phyloP scores from a whole-genome alignment of 2,329 filamentous ascomycete species.

The Scolecobasidium constrictum region DNA sequence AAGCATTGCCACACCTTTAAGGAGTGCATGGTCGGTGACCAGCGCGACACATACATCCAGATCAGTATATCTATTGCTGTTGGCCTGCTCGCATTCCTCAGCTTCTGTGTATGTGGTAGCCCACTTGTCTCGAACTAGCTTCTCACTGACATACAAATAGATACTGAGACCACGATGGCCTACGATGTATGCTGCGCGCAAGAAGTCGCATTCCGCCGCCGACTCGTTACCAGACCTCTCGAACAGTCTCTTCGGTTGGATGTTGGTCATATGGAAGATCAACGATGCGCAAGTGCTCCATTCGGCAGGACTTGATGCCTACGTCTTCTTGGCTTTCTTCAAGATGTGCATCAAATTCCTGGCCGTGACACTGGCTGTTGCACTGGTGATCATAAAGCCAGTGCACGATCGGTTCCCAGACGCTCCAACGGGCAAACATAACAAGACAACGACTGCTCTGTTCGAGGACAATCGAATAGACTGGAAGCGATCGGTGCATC shows the following conservation, averaged over 20 bases:
- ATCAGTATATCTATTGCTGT: conserved; percentile 61
- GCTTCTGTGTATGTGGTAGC: conserved; percentile 55
- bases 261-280: conserved; percentile 71
- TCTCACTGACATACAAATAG: no score
- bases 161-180: conserved; percentile 85
- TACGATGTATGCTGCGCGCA: conserved; percentile 78
- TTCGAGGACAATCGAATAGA: background rate
- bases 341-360: conserved; percentile 88
- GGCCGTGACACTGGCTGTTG: conserved; percentile 67
- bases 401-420: conserved; percentile 61
- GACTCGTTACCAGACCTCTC: conserved; percentile 66
- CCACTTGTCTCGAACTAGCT: conserved; percentile 1
- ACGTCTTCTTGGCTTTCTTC: conserved; percentile 91
- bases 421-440: background rate
- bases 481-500: background rate
- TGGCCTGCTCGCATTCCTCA: conserved; percentile 59
- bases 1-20: conserved; percentile 21
- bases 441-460: conserved; percentile 1
- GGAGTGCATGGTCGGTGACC: conserved; percentile 20
- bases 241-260: conserved; percentile 85
- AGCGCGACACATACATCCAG: conserved; percentile 46
- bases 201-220: conserved; percentile 58
- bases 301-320: conserved; percentile 88
- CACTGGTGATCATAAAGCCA: conserved; percentile 68
- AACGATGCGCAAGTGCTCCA: conserved; percentile 82